phyloP scores from a whole-genome alignment of 2,329 filamentous ascomycete species.

The Phialemoniopsis sp. region DNA sequence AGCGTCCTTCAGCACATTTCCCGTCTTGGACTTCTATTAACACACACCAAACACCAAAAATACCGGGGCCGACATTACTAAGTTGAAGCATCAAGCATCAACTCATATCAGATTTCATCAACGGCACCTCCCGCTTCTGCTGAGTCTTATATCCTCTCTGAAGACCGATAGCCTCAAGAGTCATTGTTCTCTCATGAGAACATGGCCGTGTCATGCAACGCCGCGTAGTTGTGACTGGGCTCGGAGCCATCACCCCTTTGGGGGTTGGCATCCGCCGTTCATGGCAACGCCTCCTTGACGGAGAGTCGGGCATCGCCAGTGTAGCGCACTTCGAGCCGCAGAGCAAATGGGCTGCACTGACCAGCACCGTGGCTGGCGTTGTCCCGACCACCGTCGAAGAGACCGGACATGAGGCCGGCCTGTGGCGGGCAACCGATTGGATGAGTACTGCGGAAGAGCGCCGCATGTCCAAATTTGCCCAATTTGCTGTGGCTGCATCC shows the following conservation, averaged over 20 bases:
- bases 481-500: constrained; percentile 84
- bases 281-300: constrained; percentile 77
- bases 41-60: too few species aligned
- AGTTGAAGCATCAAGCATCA: too few species aligned
- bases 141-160: too few species aligned
- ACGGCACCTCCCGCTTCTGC: too few species aligned
- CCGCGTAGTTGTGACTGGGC: constrained; percentile 78
- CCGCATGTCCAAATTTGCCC: constrained; percentile 85
- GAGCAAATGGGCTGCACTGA: constrained; percentile 63
- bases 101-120: too few species aligned
- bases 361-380: constrained; percentile 80
- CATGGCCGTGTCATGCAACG: constrained; percentile 48
- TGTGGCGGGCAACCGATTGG: constrained; percentile 52
- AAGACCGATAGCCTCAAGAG: too few species aligned
- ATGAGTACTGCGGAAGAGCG: constrained; percentile 52
- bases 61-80: too few species aligned
- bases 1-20: too few species aligned
- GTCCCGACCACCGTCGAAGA: constrained; percentile 52
- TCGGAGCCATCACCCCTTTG: constrained; percentile 78
- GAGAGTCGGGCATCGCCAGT: constrained; percentile 76
- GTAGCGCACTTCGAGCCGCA: constrained; percentile 55
- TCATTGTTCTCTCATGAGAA: constrained; percentile 7
- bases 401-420: constrained; percentile 15
- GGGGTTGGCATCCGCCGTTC: constrained; percentile 74
- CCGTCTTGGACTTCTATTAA: too few species aligned